Conservation (phyloP, 805 yeast genomes). For the Ogataea kodamae region DNA sequence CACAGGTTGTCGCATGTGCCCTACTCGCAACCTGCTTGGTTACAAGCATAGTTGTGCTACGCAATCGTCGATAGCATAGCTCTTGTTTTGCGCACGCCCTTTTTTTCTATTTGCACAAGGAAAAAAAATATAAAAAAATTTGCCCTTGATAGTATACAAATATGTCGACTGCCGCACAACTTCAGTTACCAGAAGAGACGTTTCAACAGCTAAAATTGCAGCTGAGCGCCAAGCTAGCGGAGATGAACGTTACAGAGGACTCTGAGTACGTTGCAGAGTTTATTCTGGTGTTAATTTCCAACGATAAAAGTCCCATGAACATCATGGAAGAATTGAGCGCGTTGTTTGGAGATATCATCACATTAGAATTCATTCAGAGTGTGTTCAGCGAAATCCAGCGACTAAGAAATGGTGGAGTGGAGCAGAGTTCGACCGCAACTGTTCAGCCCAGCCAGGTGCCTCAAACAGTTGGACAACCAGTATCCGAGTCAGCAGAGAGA, state of each 20-base stretch:
- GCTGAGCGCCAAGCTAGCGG: constrained; percentile 39
- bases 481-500: constrained; percentile 22
- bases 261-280: constrained; percentile 68
- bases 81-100: no score
- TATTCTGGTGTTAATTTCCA: constrained; percentile 65
- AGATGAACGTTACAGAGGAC: constrained; percentile 46
- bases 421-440: no score
- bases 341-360: constrained; percentile 59
- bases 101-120: no score
- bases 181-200: constrained; percentile 31
- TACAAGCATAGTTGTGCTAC: no score
- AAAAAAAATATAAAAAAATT: constrained; percentile 13
- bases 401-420: constrained; percentile 25
- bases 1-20: no score
- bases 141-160: constrained; percentile 14
- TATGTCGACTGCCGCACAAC: constrained; percentile 9
- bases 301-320: constrained; percentile 58
- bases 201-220: constrained; percentile 42
- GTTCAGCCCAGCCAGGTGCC: constrained; percentile 14
- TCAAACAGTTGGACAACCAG: constrained; percentile 22
- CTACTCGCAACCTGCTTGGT: no score
- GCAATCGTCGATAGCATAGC: no score
- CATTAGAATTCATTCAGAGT: constrained; percentile 51
- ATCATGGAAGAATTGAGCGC: constrained; percentile 58
- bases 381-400: constrained; percentile 55